Base-by-base conservation (phyloP, 371 early-diverging fungal genomes). In the Zychaea mexicana region DNA sequence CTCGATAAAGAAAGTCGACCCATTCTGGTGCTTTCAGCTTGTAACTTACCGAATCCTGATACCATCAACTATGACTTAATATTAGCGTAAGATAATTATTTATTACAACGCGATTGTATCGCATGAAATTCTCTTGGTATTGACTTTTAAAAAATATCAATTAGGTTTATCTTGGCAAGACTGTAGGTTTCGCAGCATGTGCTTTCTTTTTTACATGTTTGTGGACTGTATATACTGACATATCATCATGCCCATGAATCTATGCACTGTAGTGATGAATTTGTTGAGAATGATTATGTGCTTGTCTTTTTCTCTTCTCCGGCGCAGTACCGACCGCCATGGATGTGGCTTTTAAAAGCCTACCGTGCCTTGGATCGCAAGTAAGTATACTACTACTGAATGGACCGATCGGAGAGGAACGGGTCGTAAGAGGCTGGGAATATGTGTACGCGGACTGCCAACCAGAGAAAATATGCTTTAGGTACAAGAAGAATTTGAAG, bases 401-500 rank as follows among this genome's bases (percentile, higher is more conserved):
- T 38, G 52, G 22, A 36, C 13, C 31, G n/a, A 30, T 32, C 21
- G 58, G 7, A n/a, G n/a, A n/a, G n/a, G n/a, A n/a, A n/a, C n/a
- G n/a, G n/a, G n/a, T n/a, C n/a, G n/a, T n/a, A n/a, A n/a, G n/a
- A n/a, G n/a, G n/a, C n/a, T n/a, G n/a, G n/a, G n/a, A n/a, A n/a
- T n/a, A n/a, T n/a, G n/a, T n/a, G n/a, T n/a, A n/a, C n/a, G n/a
- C n/a, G n/a, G n/a, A n/a, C 15, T 15, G 3, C 22, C 31, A 17
- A 24, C 32, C 17, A 30, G 39, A 32, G 6, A 32, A 7, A 53
- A 36, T 28, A 49, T 58, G 17, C 27, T 45, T 52, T 67, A 95
- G 93, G 69, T 94, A 91, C 81, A 91, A 94, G 47, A 97, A 97
- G 79, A 95, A 97, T 73, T 76, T 97, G 32, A 97, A 96, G 74